Evolutionary conservation across 208 protist genomes (phyloP), one percentile per base, ranked within the genome.

Genomic region (Vickermania ingenoplastis): DNA sequence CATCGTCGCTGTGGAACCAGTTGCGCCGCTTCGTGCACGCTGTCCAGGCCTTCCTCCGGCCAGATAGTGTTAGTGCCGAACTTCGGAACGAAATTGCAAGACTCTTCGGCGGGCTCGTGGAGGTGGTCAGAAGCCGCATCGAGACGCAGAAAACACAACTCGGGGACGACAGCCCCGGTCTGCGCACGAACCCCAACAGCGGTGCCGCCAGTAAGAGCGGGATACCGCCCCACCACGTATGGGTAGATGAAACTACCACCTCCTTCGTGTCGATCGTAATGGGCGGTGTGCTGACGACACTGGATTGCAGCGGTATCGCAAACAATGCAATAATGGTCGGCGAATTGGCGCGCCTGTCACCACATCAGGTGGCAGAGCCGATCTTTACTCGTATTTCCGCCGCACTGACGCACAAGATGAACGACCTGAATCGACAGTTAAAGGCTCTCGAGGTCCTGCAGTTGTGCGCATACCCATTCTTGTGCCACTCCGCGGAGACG

Each of bases 1-100:
- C 59, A 56, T 73, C 77, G 17, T 71, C 86, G 17, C 60, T 93
- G n/a, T 93, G 86, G 86, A 80, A 81, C 27, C 86, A 93, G 11
- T 57, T 90, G 27, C 74, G 76, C 21, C 86, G 86, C 4, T 90
- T 86, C 69, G 60, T 93, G 24, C 78, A 79, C 57, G 77, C 83
- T 14, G 86, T 75, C 24, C 75, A 69, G 31, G 81, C 88, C 3
- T 82, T 90, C 45, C 55, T 93, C 66, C 73, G 77, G 3, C 83
- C 80, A 0, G 70, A 71, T 71, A 56, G 68, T 41, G 50, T 76
- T 24, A 48, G 49, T 59, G 45, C 2, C 26, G 31, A 7, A 48
- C 28, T 65, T 50, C 49, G 63, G 13, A 51, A 55, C 48, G 53
- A 55, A 31, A 74, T 86, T 11, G 79, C 73, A 57, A 41, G 41